Evolutionary conservation across 2,329 filamentous ascomycete genomes (phyloP), one percentile per base, ranked within the genome.

Genomic region (Hypoxylon sp.): DNA sequence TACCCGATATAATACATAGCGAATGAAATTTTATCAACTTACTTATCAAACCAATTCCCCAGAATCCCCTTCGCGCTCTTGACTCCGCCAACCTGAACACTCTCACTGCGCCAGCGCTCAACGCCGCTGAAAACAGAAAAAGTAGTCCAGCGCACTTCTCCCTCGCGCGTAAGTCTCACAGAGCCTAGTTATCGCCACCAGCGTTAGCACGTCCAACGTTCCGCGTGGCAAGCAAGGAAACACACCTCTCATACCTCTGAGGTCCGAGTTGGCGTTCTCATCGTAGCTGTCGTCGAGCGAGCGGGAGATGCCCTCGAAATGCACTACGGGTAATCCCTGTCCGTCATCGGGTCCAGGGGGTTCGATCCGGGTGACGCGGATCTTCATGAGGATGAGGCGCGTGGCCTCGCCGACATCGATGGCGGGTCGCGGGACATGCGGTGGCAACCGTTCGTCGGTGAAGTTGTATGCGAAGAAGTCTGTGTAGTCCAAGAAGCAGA

Each of bases 1-100:
- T 9, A 28, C 9, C 10, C 1, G 5, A n/a, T 45, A 25, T 36
- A 61, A 9, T 9, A 60, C 21, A 13, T 1, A 21, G 34, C 17
- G 25, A 10, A 14, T 32, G 32, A 17, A 46, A 41, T 34, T 11
- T 10, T 5, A 10, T 25, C 1, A 25, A 74, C 81, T 67, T 80
- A 89, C 87, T 89, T 90, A 73, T 93, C 91, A 73, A 93, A 94
- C 92, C 92, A 95, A 56, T 88, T 90, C 0, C 92, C 92, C 1
- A 93, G 75, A 0, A 93, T 88, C 0, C 91, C 91, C 6, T 91
- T 84, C 5, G 86, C 87, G 5, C 89, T 90, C 52, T 82, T 80
- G 1, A 88, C 73, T 0, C 92, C 92, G 10, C 92, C 92, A 4
- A 94, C 79, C 77, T 95, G 92, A 5, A 94, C 83, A 7, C 90